Evolutionary conservation across 176 grass and related monocot species (phyloP), one percentile per base, ranked within the genome.

Genomic region (Cenchrus americanus): DNA sequence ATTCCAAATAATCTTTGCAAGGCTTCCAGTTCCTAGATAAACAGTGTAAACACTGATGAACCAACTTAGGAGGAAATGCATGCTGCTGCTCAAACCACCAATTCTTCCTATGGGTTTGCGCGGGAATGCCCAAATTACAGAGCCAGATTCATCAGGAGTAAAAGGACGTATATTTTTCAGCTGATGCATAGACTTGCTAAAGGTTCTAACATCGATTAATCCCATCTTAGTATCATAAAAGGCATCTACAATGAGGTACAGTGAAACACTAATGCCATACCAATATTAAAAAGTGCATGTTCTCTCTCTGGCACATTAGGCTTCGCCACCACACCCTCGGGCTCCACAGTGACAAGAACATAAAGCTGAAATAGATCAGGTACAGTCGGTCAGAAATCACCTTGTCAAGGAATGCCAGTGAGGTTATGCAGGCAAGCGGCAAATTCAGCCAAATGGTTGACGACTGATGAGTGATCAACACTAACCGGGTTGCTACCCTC

Each of bases 281-380:
- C 93, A 6, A 98, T 98, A 53, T 98, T 98, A 84, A 90, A 98
- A 73, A 95, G 69, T 2, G 66, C 83, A 80, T 94, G 85, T 83
- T 95, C 87, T 75, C 93, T 90, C 61, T 96, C 89, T 1, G 17
- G 14, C 11, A 83, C 77, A 82, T 90, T 85, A 79, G 87, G 85
- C 64, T 83, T 86, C 0, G 89, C 91, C 85, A 96, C 91, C 27
- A 99, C 71, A 3, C 96, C 93, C 27, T 90, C 93, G 60, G 89
- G 65, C 76, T 96, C 84, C 76, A 91, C 93, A 2, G 80, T 94
- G 60, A 96, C 88, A 74, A 87, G 83, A 87, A 92, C 82, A 89
- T 89, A 91, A 70, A 89, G 83, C 96, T 99, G 74, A 30, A 89
- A 75, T 34, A 49, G 14, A 83, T 69, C 42, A 46, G n/a, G 75